Evolutionary conservation across 352 stramenopile genomes (phyloP), one percentile per base, ranked within the genome.

Genomic region (Phytophthora parvispora): DNA sequence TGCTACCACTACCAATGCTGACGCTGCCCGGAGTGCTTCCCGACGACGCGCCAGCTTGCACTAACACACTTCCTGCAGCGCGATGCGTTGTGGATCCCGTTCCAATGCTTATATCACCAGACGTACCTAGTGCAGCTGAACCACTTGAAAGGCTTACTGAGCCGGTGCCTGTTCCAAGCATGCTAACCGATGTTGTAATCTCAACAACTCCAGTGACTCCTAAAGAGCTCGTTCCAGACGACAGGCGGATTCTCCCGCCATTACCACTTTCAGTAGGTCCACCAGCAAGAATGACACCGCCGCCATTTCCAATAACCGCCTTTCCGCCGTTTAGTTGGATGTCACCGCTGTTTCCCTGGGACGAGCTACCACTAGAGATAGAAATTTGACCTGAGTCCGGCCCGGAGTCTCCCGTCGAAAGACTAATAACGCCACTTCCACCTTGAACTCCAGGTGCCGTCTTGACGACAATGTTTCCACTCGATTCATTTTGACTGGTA

Each of bases 251-350:
- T 50, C 31, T 45, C 22, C 83, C 83, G 22, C 72, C 79, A 52
- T 54, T 53, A 15, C 88, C 87, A 29, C 62, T 74, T 10, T 58
- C 60, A 20, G 83, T 81, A 48, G 64, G 59, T 13, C 89, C 89
- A 28, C 83, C 90, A 42, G 29, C 27, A 29, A 95, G 58, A 65
- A 59, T 52, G 28, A 95, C 82, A 29, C 43, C 51, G 42, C 87
- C 87, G 47, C 77, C 87, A 60, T 68, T 49, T 13, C 71, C 76
- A 55, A 47, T 32, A 36, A 61, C 24, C 28, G 75, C 53, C 57
- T 77, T 65, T n/a, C 88, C 89, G 29, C 83, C 87, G 22, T 29
- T 64, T 31, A 96, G 43, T 24, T 74, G 47, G 18, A 96, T 87
- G 18, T 52, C 57, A 22, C 89, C 88, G 54, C 79, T 89, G 53